Evolutionary conservation across 2,329 filamentous ascomycete species (phyloP).

Genomic region (Colletotrichum noveboracense): DNA sequence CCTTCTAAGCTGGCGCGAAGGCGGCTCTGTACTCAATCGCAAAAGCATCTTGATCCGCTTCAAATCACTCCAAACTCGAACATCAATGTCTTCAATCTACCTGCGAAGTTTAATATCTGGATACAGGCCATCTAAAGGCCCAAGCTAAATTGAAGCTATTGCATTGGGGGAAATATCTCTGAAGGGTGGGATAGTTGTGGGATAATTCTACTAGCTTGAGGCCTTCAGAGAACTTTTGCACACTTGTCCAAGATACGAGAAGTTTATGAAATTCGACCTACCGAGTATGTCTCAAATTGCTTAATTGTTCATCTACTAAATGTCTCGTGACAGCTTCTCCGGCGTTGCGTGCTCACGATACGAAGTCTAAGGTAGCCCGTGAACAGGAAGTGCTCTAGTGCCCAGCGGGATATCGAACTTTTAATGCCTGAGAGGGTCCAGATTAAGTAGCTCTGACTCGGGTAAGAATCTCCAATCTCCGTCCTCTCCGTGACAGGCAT

Average conservation of each 20-base stretch:
- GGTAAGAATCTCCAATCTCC: background rate
- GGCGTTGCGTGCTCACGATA: background rate
- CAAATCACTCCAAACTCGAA: background rate
- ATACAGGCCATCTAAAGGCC: background rate
- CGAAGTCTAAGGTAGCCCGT: background rate
- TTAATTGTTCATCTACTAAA: background rate
- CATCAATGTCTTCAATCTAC: background rate
- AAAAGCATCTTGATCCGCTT: background rate
- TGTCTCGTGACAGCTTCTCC: background rate
- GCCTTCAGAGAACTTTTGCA: background rate
- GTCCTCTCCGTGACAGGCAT: background rate
- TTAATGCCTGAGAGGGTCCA: background rate
- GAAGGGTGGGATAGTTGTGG: background rate
- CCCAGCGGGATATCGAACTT: background rate
- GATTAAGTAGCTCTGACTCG: background rate
- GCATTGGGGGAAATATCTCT: background rate
- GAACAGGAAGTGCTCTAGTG: background rate
- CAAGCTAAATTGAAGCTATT: background rate
- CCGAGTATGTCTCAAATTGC: background rate
- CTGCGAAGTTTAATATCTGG: background rate
- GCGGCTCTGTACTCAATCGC: background rate
- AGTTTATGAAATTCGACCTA: background rate
- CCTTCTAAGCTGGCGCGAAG: background rate
- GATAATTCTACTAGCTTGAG: background rate
- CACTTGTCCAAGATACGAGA: background rate